phyloP scores from a whole-genome alignment of 163 green algal genomes.

The Scenedesmus sp. region DNA sequence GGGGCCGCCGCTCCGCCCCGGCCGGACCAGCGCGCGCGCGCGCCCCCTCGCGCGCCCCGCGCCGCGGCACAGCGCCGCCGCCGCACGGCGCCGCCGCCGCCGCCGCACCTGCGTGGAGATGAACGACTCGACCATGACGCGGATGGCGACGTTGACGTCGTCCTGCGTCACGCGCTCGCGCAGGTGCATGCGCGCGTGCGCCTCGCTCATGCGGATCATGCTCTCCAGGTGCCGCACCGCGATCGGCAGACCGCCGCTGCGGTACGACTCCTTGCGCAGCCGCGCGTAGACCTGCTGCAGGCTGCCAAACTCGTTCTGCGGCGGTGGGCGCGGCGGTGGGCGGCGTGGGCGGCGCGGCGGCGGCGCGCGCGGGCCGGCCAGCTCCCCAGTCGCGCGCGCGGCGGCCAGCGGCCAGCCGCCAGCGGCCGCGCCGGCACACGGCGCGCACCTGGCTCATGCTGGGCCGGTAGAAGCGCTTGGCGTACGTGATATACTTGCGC shows the following conservation, averaged over 20 bases:
- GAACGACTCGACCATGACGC: constrained; percentile 55
- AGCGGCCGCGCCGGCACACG: no score
- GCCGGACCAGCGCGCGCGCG: no score
- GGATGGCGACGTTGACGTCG: constrained; percentile 85
- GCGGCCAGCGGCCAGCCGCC: neutral
- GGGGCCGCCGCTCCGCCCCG: neutral
- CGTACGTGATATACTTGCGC: constrained; percentile 98
- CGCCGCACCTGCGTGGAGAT: constrained; percentile 49
- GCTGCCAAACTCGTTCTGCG: constrained; percentile 43
- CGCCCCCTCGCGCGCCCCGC: no score
- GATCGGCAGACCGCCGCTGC: constrained; percentile 94
- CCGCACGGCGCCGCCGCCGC: neutral
- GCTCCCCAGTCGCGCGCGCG: no score
- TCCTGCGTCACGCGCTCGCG: constrained; percentile 83
- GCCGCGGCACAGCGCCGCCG: no score
- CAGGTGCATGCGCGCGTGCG: constrained; percentile 96
- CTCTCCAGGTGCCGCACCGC: constrained; percentile 97
- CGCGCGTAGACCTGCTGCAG: constrained; percentile 45
- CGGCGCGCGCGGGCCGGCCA: no score
- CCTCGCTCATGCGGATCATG: constrained; percentile 98
- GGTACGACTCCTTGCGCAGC: constrained; percentile 71
- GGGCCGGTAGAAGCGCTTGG: constrained; percentile 90
- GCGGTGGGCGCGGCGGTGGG: neutral
- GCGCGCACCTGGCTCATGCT: constrained; percentile 78
- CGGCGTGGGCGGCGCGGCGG: neutral